Conservation (phyloP, 768 basidiomycete genomes). For the Mycena albidolilacea region DNA sequence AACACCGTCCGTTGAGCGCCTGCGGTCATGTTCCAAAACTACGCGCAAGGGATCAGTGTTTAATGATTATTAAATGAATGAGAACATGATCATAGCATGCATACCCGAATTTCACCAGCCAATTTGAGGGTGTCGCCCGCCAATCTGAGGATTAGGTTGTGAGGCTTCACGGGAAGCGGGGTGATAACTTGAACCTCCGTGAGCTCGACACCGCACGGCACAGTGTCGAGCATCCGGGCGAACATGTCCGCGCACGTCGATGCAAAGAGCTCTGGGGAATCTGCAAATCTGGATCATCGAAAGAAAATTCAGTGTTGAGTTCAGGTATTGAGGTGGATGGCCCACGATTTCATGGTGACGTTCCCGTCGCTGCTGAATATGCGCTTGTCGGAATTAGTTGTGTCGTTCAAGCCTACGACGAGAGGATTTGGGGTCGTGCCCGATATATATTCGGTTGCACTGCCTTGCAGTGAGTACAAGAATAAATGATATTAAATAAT, state of each 20-base stretch:
- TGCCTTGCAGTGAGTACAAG: slow-evolving; percentile 16
- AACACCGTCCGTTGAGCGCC: neutral
- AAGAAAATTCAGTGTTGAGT: too few species aligned
- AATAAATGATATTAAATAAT: neutral
- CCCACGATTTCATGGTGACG: neutral
- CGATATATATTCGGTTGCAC: slow-evolving; percentile 54
- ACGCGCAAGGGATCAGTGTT: neutral
- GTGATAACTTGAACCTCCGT: neutral
- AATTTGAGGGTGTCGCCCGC: neutral
- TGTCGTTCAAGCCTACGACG: slow-evolving; percentile 51
- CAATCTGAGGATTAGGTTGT: neutral
- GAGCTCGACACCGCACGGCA: neutral
- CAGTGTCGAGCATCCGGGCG: neutral
- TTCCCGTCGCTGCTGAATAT: slow-evolving; percentile 46
- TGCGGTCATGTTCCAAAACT: neutral
- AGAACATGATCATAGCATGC: neutral
- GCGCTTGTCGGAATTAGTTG: slow-evolving; percentile 54
- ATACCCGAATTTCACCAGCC: neutral
- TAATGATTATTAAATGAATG: neutral
- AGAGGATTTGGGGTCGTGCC: slow-evolving; percentile 54
- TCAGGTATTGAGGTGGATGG: too few species aligned
- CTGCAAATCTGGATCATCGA: neutral
- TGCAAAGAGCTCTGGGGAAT: neutral
- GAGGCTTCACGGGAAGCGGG: neutral
- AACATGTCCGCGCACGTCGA: neutral